Evolutionary conservation across 2,329 filamentous ascomycete species (phyloP), one percentile per base, ranked within the genome.

Genomic region (Fusarium sp.): DNA sequence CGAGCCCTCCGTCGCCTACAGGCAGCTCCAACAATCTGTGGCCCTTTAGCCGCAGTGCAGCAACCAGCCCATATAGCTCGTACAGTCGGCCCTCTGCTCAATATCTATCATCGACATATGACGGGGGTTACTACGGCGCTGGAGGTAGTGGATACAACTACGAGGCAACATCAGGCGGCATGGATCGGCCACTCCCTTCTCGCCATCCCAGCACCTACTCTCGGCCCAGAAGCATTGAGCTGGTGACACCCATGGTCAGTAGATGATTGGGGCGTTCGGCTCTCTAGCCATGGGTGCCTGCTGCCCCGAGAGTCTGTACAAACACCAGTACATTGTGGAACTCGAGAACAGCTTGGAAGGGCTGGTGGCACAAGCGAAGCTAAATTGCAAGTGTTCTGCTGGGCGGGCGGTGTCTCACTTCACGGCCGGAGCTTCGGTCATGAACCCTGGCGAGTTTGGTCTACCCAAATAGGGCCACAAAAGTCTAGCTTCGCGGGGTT

Each of bases 171-270:
- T 75, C 79, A 28, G 75, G 73, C 26, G 82, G 82, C 50, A 82
- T 84, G 74, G 88, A 90, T 70, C 84, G 89, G 14, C 90, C 89
- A 12, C 81, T 91, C 30, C 89, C 90, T 20, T 85, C 85, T 15
- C 85, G 89, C 53, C 85, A 86, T 55, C 87, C 89, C 7, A 83
- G 85, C 41, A 82, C 83, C 42, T 89, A 89, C 79, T 84, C 87
- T 72, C 84, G 89, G 51, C 88, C 89, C 38, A 90, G 87, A 81
- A 91, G 89, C 81, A 89, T 91, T 75, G 89, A 91, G 81, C 84
- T 91, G 28, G 88, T 91, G 48, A 90, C 89, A 56, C 89, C 90
- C 38, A 86, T 90, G 80, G 78, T 88, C 73, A 84, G 86, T 58
- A 85, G 86, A 74, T 90, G 74, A 79, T 57, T 61, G 61, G 45